Base-by-base conservation (phyloP, 129 eudicot genomes). In the Helianthus annuus region DNA sequence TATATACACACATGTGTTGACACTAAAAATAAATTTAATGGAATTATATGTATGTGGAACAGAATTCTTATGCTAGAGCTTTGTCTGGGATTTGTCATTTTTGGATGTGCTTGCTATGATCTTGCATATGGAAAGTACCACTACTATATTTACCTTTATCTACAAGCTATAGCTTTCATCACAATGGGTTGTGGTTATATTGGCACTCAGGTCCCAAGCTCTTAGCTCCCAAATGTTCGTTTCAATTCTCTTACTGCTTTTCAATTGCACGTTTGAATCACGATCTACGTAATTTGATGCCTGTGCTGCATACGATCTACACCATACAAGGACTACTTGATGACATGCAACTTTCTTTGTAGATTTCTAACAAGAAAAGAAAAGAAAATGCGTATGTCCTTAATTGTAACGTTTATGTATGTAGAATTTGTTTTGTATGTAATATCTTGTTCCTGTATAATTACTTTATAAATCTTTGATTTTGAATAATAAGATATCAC, bases 91-190 rank as follows among this genome's bases (percentile, higher is more conserved):
- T 27, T 59, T 2, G 42, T 29, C 65, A n/a, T 59, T 2, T 59
- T 59, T 32, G 65, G 44, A 59, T 59, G 65, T 59, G 65, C 65
- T 12, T 27, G 65, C 65, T 59, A 59, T 4, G 65, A 59, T 32
- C 17, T 59, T 59, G 65, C 19, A 29, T 59, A 59, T 6, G 65
- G 65, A 39, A 59, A 59, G 44, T 29, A 29, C 44, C 4, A 29
- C 40, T 59, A 59, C 44, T 59, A 10, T 13, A 17, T 59, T 11
- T 59, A 27, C 17, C 40, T 59, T 59, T 59, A 59, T 59, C 65
- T 59, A 59, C 65, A 59, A 4, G 12, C 65, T 59, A 59, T 59
- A 59, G 65, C 65, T 7, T 59, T 59, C 65, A 4, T 59, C 14
- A 32, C 16, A 29, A 59, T 59, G 65, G 65, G 65, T 59, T 59